A percentile compares a stretch with the other conserved stretches of the same genome.
Evolutionary conservation across 2,329 filamentous ascomycete genomes (phyloP).

Genomic region (Nemania abortiva): DNA sequence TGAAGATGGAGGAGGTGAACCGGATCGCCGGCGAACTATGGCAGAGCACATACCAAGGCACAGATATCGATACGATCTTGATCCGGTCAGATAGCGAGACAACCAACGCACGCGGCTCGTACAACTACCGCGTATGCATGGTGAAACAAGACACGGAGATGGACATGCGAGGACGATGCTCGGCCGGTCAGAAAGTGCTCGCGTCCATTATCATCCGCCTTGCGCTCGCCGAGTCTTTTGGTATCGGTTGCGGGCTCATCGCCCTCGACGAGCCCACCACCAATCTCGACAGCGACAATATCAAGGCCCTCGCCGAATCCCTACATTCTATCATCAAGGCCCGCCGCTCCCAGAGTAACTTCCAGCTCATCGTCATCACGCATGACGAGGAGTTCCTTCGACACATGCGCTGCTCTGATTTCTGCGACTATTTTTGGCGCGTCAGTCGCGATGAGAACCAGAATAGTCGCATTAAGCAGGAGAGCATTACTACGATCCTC

Average conservation of each 20-base stretch:
- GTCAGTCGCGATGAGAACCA: conserved; percentile 86
- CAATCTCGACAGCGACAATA: conserved; percentile 95
- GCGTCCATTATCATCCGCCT: conserved; percentile 98
- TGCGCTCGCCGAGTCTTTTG: conserved; percentile 95
- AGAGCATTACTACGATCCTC: conserved; percentile 67
- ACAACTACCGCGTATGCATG: conserved; percentile 99
- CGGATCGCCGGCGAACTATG: conserved; percentile 95
- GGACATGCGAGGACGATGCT: conserved; percentile 99
- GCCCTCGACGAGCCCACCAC: conserved; percentile 98
- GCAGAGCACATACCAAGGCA: conserved; percentile 96
- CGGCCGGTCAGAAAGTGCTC: conserved; percentile 94
- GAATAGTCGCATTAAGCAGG: conserved; percentile 85
- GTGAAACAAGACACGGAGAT: conserved; percentile 97
- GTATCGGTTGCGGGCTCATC: conserved; percentile 94
- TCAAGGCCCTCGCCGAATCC: conserved; percentile 85
- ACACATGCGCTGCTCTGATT: conserved; percentile 94
- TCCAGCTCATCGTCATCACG: conserved; percentile 98
- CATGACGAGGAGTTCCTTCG: conserved; percentile 97
- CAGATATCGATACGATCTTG: conserved; percentile 95
- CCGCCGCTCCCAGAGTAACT: conserved; percentile 88
- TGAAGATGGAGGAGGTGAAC: conserved; percentile 99
- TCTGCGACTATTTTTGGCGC: conserved; percentile 91
- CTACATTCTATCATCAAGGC: conserved; percentile 88
- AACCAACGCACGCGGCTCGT: conserved; percentile 78
- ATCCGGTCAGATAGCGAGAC: conserved; percentile 92